Conservation (phyloP, 2,329 filamentous ascomycete species). For the Colletotrichum navitas region DNA sequence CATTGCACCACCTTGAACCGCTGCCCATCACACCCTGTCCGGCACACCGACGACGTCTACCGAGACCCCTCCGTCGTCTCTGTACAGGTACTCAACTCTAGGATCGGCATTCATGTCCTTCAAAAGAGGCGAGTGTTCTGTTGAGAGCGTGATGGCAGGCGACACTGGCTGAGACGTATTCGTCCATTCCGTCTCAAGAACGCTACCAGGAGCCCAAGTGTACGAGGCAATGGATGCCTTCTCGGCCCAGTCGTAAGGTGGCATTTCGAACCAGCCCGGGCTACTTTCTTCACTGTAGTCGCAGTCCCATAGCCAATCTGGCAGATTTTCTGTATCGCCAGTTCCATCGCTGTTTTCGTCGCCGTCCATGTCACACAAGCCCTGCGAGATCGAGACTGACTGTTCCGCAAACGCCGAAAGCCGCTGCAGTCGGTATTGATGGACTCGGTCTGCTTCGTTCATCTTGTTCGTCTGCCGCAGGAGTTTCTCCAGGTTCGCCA, state of each 20-base stretch:
- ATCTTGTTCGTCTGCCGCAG: constrained; percentile 44
- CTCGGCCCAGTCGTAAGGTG: constrained; percentile 16
- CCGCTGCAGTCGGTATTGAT: constrained; percentile 48
- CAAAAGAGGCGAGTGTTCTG: constrained; percentile 21
- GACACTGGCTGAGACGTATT: constrained; percentile 30
- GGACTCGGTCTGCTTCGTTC: constrained; percentile 46
- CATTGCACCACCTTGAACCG: not conserved
- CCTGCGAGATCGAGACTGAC: constrained; percentile 39
- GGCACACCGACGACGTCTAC: not conserved
- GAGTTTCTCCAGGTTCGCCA: constrained; percentile 51
- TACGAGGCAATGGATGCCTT: constrained; percentile 25
- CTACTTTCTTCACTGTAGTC: constrained; percentile 31
- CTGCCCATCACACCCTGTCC: not conserved
- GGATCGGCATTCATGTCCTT: constrained; percentile 14
- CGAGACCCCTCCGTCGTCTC: constrained; percentile 4
- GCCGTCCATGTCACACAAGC: constrained; percentile 9
- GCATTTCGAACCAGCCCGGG: constrained; percentile 24
- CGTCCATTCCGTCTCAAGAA: constrained; percentile 23
- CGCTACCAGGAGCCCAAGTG: not conserved
- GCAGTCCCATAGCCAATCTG: constrained; percentile 41
- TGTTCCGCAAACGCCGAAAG: constrained; percentile 49
- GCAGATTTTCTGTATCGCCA: constrained; percentile 21
- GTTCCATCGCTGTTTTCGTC: constrained; percentile 33
- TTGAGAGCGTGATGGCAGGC: constrained; percentile 14
- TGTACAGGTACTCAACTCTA: constrained; percentile 16